Conservation (phyloP, 2,329 filamentous ascomycete species). For the Bisporella sp. region DNA sequence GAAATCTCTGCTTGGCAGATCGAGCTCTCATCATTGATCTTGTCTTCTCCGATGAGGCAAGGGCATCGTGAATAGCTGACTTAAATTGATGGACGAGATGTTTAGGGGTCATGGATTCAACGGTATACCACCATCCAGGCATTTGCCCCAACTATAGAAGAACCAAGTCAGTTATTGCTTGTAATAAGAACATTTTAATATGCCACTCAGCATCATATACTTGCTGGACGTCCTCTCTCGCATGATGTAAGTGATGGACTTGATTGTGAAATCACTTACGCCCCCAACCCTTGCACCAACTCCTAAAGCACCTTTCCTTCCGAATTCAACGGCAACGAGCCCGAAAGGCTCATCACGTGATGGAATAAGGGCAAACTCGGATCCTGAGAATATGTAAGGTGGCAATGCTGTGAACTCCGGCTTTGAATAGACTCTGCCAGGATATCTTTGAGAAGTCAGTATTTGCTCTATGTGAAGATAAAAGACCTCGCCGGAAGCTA, state of each 20-base stretch:
- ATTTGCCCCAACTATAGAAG: constrained; percentile 43
- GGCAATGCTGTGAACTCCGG: constrained; percentile 61
- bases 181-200: no score
- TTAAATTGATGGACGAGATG: constrained; percentile 61
- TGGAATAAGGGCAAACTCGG: constrained; percentile 62
- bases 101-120: constrained; percentile 56
- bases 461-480: background rate
- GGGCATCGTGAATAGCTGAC: constrained; percentile 52
- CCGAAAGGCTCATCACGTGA: constrained; percentile 65
- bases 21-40: constrained; percentile 57
- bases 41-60: constrained; percentile 48
- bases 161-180: no score
- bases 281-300: constrained; percentile 61
- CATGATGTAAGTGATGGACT: no score
- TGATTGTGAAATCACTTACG: constrained; percentile 25
- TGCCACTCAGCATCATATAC: no score
- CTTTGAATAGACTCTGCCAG: constrained; percentile 59
- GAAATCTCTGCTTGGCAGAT: constrained; percentile 59
- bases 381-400: constrained; percentile 60
- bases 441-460: constrained; percentile 38
- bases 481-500: background rate
- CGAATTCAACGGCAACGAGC: constrained; percentile 62
- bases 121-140: constrained; percentile 66
- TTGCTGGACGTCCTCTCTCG: no score
- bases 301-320: constrained; percentile 59